Percentiles rank a stretch among this genome's conserved stretches.
Evolutionary conservation across 2,329 filamentous ascomycete species (phyloP).

Genomic region (Macrophomina phaseolina): DNA sequence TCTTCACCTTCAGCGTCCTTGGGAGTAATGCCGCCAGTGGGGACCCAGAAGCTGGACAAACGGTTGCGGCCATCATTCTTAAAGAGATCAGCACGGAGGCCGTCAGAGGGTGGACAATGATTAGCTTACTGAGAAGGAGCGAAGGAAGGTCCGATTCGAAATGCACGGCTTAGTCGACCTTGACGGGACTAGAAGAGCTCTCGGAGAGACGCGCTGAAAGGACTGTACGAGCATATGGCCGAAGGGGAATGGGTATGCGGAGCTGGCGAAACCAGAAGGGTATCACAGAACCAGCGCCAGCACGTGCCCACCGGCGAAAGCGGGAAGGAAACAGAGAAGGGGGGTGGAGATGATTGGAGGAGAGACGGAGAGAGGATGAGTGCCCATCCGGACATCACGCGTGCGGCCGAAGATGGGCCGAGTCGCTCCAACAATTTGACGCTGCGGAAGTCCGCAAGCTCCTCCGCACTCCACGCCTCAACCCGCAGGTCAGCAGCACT

Average conservation of each 20-base stretch:
- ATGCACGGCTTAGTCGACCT: background rate
- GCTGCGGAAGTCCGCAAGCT: slow-evolving; percentile 26
- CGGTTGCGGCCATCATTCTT: slow-evolving; percentile 60
- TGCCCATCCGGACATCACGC: background rate
- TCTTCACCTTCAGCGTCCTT: slow-evolving; percentile 55
- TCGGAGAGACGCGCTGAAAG: slow-evolving; percentile 17
- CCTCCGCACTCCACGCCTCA: slow-evolving; percentile 9
- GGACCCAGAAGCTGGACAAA: slow-evolving; percentile 79
- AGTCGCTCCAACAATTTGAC: slow-evolving; percentile 25
- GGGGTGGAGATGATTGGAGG: slow-evolving; percentile 5
- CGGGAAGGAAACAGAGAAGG: background rate
- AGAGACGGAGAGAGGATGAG: background rate
- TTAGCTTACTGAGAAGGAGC: background rate
- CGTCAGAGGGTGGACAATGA: background rate
- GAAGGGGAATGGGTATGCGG: background rate
- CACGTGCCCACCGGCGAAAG: background rate
- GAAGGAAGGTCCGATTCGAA: background rate
- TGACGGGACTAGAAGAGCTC: slow-evolving; percentile 8
- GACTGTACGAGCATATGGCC: slow-evolving; percentile 25
- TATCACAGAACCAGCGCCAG: background rate
- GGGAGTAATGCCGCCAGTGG: slow-evolving; percentile 70
- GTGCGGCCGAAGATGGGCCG: slow-evolving; percentile 22
- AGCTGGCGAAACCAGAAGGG: background rate
- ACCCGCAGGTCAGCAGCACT: background rate
- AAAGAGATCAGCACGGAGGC: background rate